Percentiles rank a stretch among this genome's conserved stretches.
These are phyloP conservation scores for Zygoascus biomembranicola DNA, from an alignment of 805 yeast genomes.

Conservation along the genomic window DNA sequence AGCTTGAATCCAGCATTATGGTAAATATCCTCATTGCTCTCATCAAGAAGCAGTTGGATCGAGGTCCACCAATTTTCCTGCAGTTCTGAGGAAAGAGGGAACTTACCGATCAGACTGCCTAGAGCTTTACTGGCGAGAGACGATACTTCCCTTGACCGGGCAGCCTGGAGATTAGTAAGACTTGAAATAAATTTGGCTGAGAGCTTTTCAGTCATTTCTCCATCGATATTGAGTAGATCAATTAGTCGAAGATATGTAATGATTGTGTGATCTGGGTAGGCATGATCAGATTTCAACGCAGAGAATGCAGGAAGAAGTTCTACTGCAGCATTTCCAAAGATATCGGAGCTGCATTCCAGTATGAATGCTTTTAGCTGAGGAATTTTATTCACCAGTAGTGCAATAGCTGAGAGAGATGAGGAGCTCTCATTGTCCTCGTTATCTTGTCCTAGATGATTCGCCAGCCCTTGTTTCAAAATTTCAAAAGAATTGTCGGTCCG, in stretches of 20 bases:
- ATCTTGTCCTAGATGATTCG: not conserved
- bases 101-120: not conserved
- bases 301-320: not conserved
- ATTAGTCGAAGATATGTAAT: not conserved
- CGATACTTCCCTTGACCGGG: not conserved
- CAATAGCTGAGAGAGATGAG: not conserved
- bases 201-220: not conserved
- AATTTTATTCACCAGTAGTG: not conserved
- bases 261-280: not conserved
- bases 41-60: not conserved
- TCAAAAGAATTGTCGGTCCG: not conserved
- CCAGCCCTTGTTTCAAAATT: not conserved
- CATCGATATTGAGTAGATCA: not conserved
- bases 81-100: not conserved
- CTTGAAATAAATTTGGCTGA: not conserved
- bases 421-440: not conserved
- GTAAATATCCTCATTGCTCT: not conserved
- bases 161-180: constrained; percentile 2
- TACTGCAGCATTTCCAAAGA: not conserved
- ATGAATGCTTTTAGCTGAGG: not conserved
- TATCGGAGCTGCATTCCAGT: not conserved
- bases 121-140: constrained; percentile 2
- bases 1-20: constrained; percentile 11
- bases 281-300: not conserved
- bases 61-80: constrained; percentile 1